Percentiles rank a stretch among this genome's conserved stretches.
Evolutionary conservation across 2,329 filamentous ascomycete species (phyloP).

Genomic region (Plenodomus biglobosus): DNA sequence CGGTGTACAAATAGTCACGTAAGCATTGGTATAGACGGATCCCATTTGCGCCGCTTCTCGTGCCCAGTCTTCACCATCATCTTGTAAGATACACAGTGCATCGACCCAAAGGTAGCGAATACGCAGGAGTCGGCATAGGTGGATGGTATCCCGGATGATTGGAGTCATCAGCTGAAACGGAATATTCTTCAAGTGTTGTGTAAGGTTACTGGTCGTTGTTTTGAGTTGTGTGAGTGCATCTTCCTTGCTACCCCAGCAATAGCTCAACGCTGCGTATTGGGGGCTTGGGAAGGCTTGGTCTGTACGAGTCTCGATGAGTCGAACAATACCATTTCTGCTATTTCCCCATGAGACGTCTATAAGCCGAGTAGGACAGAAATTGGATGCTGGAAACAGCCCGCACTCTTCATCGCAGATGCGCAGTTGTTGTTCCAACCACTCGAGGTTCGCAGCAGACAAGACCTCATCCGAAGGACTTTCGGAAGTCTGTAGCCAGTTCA

Average conservation of each 20-base stretch:
- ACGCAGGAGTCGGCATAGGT: not conserved
- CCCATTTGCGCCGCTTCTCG: not conserved
- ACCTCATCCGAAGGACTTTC: too few species aligned
- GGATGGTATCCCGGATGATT: constrained; percentile 1
- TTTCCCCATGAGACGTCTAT: too few species aligned
- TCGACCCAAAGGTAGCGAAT: constrained; percentile 5
- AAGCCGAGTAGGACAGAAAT: too few species aligned
- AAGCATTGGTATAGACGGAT: constrained; percentile 1
- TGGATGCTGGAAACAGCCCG: too few species aligned
- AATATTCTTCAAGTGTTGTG: not conserved
- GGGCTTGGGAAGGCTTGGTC: too few species aligned
- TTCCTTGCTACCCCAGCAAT: constrained; percentile 1
- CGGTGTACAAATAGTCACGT: too few species aligned
- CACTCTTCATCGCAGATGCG: too few species aligned
- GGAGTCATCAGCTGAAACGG: not conserved
- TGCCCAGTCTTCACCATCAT: not conserved
- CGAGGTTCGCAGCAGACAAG: too few species aligned
- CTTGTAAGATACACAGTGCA: constrained; percentile 2
- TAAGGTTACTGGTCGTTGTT: not conserved
- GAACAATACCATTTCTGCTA: too few species aligned
- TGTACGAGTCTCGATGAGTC: too few species aligned
- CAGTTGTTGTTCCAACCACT: too few species aligned
- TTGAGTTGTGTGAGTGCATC: not conserved
- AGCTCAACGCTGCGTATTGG: constrained; percentile 1
- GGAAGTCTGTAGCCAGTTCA: too few species aligned